Evolutionary conservation across 352 stramenopile species (phyloP).

Genomic region (Phytophthora pinifolia): DNA sequence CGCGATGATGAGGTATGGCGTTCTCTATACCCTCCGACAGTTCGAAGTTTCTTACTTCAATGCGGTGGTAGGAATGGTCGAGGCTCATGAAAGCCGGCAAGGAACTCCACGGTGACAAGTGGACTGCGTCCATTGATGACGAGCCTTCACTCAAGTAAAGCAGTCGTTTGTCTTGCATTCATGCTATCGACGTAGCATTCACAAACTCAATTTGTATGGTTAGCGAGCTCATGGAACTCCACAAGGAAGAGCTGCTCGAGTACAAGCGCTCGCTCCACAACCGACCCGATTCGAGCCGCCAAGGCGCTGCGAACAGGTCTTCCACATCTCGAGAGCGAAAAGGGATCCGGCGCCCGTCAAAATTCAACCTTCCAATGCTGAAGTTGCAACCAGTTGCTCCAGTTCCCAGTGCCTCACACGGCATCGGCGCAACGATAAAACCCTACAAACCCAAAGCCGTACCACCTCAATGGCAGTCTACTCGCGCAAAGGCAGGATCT

Average conservation of each 20-base stretch:
- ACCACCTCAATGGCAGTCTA: slow-evolving; percentile 62
- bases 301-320: background rate
- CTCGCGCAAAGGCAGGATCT: slow-evolving; percentile 35
- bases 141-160: slow-evolving; percentile 44
- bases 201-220: background rate
- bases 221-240: slow-evolving; percentile 67
- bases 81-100: slow-evolving; percentile 65
- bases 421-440: slow-evolving; percentile 5
- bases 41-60: slow-evolving; percentile 1
- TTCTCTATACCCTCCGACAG: background rate
- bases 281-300: slow-evolving; percentile 14
- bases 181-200: background rate
- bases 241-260: slow-evolving; percentile 74
- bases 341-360: slow-evolving; percentile 14
- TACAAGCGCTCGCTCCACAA: slow-evolving; percentile 41
- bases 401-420: slow-evolving; percentile 11
- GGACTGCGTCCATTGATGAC: slow-evolving; percentile 38
- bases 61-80: slow-evolving; percentile 50
- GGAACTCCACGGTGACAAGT: slow-evolving; percentile 66
- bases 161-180: background rate
- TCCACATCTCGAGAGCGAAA: slow-evolving; percentile 15
- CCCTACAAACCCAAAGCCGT: slow-evolving; percentile 22
- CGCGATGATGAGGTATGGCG: slow-evolving; percentile 44
- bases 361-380: slow-evolving; percentile 22
- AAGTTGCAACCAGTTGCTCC: slow-evolving; percentile 26